phyloP scores from a whole-genome alignment of 495 filamentous ascomycete genomes.

The Talaromyces adpressus region DNA sequence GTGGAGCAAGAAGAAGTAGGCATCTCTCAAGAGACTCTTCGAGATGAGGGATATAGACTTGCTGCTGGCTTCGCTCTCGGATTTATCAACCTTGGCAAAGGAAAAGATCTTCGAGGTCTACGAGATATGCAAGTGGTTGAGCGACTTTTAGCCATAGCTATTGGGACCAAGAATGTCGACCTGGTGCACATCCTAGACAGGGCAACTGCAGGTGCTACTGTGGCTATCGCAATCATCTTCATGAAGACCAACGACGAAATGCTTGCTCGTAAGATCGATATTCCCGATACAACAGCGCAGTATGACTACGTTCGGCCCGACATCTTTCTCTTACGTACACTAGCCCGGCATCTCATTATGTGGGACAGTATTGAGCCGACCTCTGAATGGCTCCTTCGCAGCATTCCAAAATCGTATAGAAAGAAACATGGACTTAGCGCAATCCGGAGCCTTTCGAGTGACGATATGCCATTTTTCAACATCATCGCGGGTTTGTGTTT shows the following conservation, averaged over 20 bases:
- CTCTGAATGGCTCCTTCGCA: slow-evolving; percentile 64
- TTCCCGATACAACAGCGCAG: slow-evolving; percentile 80
- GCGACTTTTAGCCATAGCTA: slow-evolving; percentile 74
- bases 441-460: slow-evolving; percentile 53
- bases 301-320: slow-evolving; percentile 95
- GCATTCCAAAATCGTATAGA: slow-evolving; percentile 63
- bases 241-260: slow-evolving; percentile 91
- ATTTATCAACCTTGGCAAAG: slow-evolving; percentile 89
- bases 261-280: slow-evolving; percentile 87
- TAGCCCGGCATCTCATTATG: slow-evolving; percentile 89
- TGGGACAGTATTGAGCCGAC: slow-evolving; percentile 75
- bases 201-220: slow-evolving; percentile 80
- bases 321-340: slow-evolving; percentile 79
- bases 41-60: slow-evolving; percentile 90
- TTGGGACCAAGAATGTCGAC: slow-evolving; percentile 79
- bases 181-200: slow-evolving; percentile 87
- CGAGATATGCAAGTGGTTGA: slow-evolving; percentile 93
- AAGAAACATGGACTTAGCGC: slow-evolving; percentile 43
- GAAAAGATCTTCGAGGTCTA: slow-evolving; percentile 77
- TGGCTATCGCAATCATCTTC: slow-evolving; percentile 89
- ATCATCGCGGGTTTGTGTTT: slow-evolving; percentile 87
- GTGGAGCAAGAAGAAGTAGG: slow-evolving; percentile 65
- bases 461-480: slow-evolving; percentile 87
- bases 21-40: slow-evolving; percentile 57
- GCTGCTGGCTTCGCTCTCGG: slow-evolving; percentile 92